A percentile compares a stretch with the other conserved stretches of the same genome.
Conservation (phyloP, 352 stramenopile genomes). For the Phytophthora cryptogea region DNA sequence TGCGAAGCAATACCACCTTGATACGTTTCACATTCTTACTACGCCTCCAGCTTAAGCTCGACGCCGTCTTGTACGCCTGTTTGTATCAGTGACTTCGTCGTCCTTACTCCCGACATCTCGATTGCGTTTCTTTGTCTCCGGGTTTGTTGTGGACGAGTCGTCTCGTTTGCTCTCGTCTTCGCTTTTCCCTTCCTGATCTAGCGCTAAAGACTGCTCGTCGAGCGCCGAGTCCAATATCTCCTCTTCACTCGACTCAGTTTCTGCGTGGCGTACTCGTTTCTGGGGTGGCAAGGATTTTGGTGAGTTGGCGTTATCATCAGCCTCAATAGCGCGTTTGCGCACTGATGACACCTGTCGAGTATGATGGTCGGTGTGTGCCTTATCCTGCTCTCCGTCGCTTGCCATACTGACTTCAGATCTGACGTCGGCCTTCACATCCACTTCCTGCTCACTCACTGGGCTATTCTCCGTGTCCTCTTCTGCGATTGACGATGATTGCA, state of each 20-base stretch:
- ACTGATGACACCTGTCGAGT: conserved; percentile 16
- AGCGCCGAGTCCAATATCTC: background rate
- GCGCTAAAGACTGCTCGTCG: conserved; percentile 3
- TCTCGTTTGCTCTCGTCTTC: conserved; percentile 15
- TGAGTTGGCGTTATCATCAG: conserved; percentile 7
- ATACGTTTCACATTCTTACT: conserved; percentile 12
- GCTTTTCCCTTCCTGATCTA: conserved; percentile 17
- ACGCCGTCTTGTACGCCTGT: conserved; percentile 37
- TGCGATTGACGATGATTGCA: conserved; percentile 40
- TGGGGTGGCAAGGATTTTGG: conserved; percentile 4
- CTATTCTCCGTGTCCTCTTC: conserved; percentile 35
- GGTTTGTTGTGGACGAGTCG: conserved; percentile 1
- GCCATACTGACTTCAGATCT: conserved; percentile 5
- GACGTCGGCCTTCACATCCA: conserved; percentile 10
- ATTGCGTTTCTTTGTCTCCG: conserved; percentile 3
- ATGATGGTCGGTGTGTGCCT: conserved; percentile 20
- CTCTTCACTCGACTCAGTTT: conserved; percentile 2
- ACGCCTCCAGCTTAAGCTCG: conserved; percentile 6
- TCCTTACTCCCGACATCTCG: background rate
- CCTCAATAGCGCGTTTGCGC: conserved; percentile 16
- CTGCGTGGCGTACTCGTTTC: conserved; percentile 23
- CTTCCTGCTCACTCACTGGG: background rate
- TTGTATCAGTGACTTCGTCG: conserved; percentile 37
- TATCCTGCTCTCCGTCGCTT: conserved; percentile 6
- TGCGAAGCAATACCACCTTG: conserved; percentile 21